phyloP scores from a whole-genome alignment of 2,329 filamentous ascomycete species.

The Talaromyces sp. region DNA sequence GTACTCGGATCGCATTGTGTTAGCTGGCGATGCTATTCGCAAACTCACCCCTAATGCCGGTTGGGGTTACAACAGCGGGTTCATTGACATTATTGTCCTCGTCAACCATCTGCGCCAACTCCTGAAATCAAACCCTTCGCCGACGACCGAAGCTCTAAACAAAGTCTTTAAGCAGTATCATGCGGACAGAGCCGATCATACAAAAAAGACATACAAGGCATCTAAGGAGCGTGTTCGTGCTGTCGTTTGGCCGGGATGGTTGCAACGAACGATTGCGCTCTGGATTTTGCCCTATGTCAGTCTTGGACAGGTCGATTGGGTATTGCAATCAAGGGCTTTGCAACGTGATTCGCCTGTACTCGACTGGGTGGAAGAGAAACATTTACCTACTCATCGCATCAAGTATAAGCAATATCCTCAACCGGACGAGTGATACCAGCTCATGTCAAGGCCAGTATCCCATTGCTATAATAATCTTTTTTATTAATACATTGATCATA shows the following conservation, averaged over 20 bases:
- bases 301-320: constrained; percentile 1
- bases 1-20: constrained; percentile 12
- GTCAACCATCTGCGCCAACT: constrained; percentile 2
- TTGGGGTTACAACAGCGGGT: constrained; percentile 8
- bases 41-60: constrained; percentile 6
- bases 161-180: constrained; percentile 3
- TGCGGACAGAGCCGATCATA: background rate
- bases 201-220: background rate
- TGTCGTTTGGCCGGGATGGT: constrained; percentile 6
- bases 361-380: constrained; percentile 1
- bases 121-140: background rate
- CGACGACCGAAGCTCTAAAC: constrained; percentile 2
- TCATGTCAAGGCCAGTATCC: background rate
- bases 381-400: constrained; percentile 4
- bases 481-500: background rate
- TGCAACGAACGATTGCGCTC: background rate
- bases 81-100: constrained; percentile 8
- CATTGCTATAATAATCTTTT: background rate
- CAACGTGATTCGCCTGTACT: constrained; percentile 2
- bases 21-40: constrained; percentile 12
- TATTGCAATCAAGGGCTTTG: background rate
- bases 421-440: background rate
- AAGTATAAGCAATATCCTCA: constrained; percentile 6
- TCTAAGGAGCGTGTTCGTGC: background rate
- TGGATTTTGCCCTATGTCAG: background rate